Evolutionary conservation across 2,329 filamentous ascomycete species (phyloP).

Genomic region (Cladophialophora chaetospira): DNA sequence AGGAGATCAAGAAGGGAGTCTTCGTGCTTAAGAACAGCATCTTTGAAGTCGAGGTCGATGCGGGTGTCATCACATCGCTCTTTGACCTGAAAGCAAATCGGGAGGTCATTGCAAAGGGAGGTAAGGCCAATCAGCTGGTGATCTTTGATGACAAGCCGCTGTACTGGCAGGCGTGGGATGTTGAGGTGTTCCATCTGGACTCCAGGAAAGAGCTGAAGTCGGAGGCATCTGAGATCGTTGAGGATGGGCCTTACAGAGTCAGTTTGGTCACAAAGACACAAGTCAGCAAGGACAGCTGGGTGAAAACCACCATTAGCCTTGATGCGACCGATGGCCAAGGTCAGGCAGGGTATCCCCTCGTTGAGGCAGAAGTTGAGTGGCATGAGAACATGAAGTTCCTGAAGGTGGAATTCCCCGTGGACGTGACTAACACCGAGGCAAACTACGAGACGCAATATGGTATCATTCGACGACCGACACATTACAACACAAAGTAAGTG

Average conservation of each 20-base stretch:
- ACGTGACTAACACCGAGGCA: slow-evolving; percentile 86
- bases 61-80: slow-evolving; percentile 80
- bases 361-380: slow-evolving; percentile 90
- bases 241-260: slow-evolving; percentile 72
- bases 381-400: slow-evolving; percentile 96
- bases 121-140: slow-evolving; percentile 86
- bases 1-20: slow-evolving; percentile 58
- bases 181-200: slow-evolving; percentile 92
- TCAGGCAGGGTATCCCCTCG: slow-evolving; percentile 71
- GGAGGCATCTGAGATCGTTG: slow-evolving; percentile 69
- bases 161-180: slow-evolving; percentile 98
- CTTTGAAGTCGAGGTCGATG: slow-evolving; percentile 70
- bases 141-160: slow-evolving; percentile 96
- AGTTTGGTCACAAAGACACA: slow-evolving; percentile 81
- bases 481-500: slow-evolving; percentile 85
- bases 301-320: slow-evolving; percentile 83
- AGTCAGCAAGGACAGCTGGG: slow-evolving; percentile 83
- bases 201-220: slow-evolving; percentile 75
- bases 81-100: slow-evolving; percentile 72
- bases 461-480: slow-evolving; percentile 83
- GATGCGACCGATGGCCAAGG: slow-evolving; percentile 64
- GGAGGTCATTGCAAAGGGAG: slow-evolving; percentile 71
- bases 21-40: slow-evolving; percentile 81
- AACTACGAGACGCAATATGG: slow-evolving; percentile 95
- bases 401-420: slow-evolving; percentile 97